Evolutionary conservation across 2,329 filamentous ascomycete genomes (phyloP).

Genomic region (Penicillium freii): DNA sequence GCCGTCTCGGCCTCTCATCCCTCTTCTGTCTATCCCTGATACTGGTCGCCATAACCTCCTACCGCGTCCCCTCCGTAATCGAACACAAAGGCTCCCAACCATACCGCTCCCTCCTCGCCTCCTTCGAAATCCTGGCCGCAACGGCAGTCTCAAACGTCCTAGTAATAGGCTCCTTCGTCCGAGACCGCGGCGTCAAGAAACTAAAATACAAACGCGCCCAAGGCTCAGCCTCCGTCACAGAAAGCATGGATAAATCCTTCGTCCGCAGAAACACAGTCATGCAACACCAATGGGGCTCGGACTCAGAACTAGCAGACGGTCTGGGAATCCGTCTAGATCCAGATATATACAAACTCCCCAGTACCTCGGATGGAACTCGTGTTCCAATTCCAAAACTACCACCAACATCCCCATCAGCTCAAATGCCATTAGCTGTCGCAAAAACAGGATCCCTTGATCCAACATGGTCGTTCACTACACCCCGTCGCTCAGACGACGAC

Average conservation of each 20-base stretch:
- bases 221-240: constrained; percentile 48
- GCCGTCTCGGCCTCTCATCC: constrained; percentile 73
- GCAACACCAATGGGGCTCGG: constrained; percentile 76
- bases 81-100: constrained; percentile 70
- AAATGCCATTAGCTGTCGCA: constrained; percentile 19
- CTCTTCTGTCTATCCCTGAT: constrained; percentile 83
- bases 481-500: constrained; percentile 30
- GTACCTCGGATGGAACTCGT: constrained; percentile 23
- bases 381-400: neutral
- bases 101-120: constrained; percentile 83
- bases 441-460: constrained; percentile 32
- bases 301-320: constrained; percentile 82
- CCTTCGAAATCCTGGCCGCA: constrained; percentile 84
- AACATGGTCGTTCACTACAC: constrained; percentile 34
- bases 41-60: constrained; percentile 75
- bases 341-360: constrained; percentile 46
- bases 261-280: constrained; percentile 57
- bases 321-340: constrained; percentile 67
- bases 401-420: constrained; percentile 38
- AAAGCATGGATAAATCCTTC: constrained; percentile 44
- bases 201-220: constrained; percentile 64
- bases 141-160: constrained; percentile 83
- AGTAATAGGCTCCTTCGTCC: constrained; percentile 86
- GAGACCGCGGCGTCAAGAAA: constrained; percentile 88
- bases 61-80: constrained; percentile 78